phyloP scores from a whole-genome alignment of 139 green algal species.

The Micractinium conductrix region DNA sequence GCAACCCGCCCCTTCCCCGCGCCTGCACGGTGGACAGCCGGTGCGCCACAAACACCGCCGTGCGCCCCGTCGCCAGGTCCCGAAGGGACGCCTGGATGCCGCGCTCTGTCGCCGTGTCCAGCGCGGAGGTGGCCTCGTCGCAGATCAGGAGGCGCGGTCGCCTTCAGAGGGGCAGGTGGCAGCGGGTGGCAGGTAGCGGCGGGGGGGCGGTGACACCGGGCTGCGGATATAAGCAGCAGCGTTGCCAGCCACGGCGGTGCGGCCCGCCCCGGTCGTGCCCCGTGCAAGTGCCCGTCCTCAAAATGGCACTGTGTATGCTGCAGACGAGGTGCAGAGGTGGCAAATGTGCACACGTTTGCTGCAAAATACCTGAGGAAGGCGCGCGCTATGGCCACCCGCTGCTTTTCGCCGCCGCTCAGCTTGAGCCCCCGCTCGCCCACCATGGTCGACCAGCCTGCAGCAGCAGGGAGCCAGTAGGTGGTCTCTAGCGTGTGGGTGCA shows the following conservation, averaged over 20 bases:
- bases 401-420: constrained; percentile 94
- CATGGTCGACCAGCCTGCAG: constrained; percentile 68
- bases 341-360: too few species aligned
- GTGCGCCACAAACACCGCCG: constrained; percentile 95
- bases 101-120: constrained; percentile 89
- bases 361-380: constrained; percentile 68
- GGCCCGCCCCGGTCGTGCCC: too few species aligned
- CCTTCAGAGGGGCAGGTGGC: constrained; percentile 59
- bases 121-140: constrained; percentile 87
- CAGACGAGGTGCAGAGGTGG: too few species aligned
- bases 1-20: neutral
- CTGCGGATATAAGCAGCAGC: neutral
- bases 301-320: too few species aligned
- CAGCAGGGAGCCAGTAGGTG: too few species aligned
- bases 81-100: constrained; percentile 77
- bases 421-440: constrained; percentile 91
- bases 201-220: neutral
- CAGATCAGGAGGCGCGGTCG: constrained; percentile 84
- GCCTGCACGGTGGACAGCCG: constrained; percentile 82
- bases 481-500: too few species aligned
- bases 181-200: too few species aligned
- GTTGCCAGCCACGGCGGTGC: neutral
- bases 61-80: constrained; percentile 68
- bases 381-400: constrained; percentile 94
- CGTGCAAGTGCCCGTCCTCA: too few species aligned